Percentiles rank a stretch among this genome's conserved stretches.
Evolutionary conservation across 2,329 filamentous ascomycete species (phyloP).

Genomic region (Tympanopsis confertula): DNA sequence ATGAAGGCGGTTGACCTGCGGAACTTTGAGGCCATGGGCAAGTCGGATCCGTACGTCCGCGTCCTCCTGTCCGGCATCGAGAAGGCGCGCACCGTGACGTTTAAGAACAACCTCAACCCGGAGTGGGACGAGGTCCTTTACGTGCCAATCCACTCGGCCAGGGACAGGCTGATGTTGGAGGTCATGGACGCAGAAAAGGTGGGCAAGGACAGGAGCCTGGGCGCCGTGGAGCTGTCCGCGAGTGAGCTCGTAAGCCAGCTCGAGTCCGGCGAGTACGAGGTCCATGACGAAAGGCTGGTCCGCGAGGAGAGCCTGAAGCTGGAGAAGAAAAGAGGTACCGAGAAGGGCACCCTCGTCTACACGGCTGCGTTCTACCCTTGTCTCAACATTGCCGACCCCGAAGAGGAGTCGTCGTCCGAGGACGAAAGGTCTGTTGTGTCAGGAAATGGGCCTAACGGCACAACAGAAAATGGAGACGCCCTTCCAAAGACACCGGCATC

Average conservation of each 20-base stretch:
- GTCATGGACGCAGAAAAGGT: conserved; percentile 95
- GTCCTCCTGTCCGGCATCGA: conserved; percentile 83
- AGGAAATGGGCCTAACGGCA: too few species aligned
- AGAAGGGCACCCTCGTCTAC: conserved; percentile 74
- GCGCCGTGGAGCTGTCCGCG: conserved; percentile 65
- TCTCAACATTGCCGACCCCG: conserved; percentile 76
- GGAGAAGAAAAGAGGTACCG: conserved; percentile 57
- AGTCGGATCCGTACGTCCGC: conserved; percentile 88
- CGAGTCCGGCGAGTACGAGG: conserved; percentile 69
- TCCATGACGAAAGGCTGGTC: conserved; percentile 63
- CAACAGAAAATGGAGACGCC: background rate
- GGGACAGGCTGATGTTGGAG: conserved; percentile 77
- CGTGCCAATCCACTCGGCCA: conserved; percentile 72
- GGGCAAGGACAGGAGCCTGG: conserved; percentile 80
- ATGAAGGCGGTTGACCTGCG: conserved; percentile 70
- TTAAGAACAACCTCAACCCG: conserved; percentile 88
- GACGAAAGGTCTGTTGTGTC: conserved; percentile 20
- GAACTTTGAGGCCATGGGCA: conserved; percentile 89
- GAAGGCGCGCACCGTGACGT: conserved; percentile 85
- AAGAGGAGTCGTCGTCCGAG: conserved; percentile 60
- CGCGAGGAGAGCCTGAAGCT: conserved; percentile 59
- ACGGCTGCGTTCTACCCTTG: conserved; percentile 84
- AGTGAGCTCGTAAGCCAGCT: conserved; percentile 70
- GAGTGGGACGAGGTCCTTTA: conserved; percentile 95
- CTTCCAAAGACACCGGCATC: too few species aligned